These are phyloP conservation scores for Amborella trichopoda DNA, from an alignment of 164 flowering plant genomes.

Conservation along the genomic window DNA sequence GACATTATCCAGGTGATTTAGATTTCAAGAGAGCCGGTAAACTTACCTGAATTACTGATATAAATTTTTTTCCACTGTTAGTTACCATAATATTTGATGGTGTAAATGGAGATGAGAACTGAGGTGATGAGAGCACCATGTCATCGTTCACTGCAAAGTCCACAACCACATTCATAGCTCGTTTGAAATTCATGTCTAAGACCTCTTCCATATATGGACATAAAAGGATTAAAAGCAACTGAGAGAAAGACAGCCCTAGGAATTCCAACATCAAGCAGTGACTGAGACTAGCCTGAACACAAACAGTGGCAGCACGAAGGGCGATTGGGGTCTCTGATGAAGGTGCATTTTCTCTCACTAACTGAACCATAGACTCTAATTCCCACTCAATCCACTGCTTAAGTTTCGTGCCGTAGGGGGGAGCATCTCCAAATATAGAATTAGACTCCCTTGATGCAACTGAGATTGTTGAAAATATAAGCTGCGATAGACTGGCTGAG, in stretches of 20 bases:
- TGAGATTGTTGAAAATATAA: conserved; percentile 71
- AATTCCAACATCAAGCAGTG: conserved; percentile 70
- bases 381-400: conserved; percentile 98
- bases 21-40: background rate
- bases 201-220: conserved; percentile 87
- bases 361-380: conserved; percentile 65
- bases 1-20: background rate
- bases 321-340: conserved; percentile 64
- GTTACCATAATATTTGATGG: conserved; percentile 47
- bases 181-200: conserved; percentile 67
- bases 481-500: conserved; percentile 65
- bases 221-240: conserved; percentile 76
- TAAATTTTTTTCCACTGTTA: conserved; percentile 65
- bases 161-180: conserved; percentile 57
- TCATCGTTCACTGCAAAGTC: conserved; percentile 51
- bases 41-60: conserved; percentile 66
- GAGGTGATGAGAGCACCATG: conserved; percentile 37
- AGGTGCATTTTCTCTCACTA: conserved; percentile 87
- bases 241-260: conserved; percentile 72
- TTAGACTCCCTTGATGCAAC: conserved; percentile 50
- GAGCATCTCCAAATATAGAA: conserved; percentile 64
- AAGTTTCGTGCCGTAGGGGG: conserved; percentile 53
- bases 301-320: conserved; percentile 64
- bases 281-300: conserved; percentile 77
- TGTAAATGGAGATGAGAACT: conserved; percentile 47